Evolutionary conservation across 208 protist genomes (phyloP).

Genomic region (Leishmania tarentolae): DNA sequence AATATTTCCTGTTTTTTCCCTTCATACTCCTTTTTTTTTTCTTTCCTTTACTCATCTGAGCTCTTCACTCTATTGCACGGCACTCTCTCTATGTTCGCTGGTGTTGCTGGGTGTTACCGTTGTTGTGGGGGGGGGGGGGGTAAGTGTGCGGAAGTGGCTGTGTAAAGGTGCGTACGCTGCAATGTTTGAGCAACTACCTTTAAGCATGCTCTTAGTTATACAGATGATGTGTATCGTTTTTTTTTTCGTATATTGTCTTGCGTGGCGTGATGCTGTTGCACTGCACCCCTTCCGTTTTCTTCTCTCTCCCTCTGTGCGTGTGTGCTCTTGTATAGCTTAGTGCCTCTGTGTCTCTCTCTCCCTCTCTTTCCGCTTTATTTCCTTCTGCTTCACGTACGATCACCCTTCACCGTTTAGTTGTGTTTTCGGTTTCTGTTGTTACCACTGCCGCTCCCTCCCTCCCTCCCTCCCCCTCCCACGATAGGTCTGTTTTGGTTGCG

Average conservation of each 20-base stretch:
- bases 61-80: neutral
- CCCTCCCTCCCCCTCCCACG: conserved; percentile 4
- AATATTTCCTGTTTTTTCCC: neutral
- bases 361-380: too few relatives aligned
- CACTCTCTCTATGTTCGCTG: neutral
- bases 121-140: neutral
- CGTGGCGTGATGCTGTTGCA: too few relatives aligned
- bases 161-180: too few relatives aligned
- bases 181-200: too few relatives aligned
- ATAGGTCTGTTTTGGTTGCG: neutral
- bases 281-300: too few relatives aligned
- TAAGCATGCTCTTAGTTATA: too few relatives aligned
- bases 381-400: too few relatives aligned
- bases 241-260: neutral
- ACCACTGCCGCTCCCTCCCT: conserved; percentile 8
- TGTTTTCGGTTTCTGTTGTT: conserved; percentile 13
- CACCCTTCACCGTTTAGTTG: neutral
- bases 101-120: neutral
- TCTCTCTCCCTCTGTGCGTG: neutral
- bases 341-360: too few relatives aligned
- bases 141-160: too few relatives aligned
- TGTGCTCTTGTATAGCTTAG: neutral
- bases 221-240: neutral
- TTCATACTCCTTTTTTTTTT: neutral
- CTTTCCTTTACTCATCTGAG: neutral